Conservation (phyloP, 441 rosid genomes). For the Populus trichocarpa region DNA sequence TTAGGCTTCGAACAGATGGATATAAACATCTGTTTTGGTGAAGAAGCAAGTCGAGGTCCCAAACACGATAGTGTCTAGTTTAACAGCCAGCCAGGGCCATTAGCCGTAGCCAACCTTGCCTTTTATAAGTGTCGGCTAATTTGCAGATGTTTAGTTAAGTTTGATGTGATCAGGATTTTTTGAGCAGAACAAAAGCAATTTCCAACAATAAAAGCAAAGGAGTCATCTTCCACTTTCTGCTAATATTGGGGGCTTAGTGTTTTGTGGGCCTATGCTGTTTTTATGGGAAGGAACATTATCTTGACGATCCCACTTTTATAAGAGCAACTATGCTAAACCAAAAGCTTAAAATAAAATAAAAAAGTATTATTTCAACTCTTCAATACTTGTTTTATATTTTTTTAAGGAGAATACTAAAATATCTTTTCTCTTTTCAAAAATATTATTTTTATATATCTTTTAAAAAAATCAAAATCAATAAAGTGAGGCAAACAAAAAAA, state of each 20-base stretch:
- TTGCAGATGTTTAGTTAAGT: neutral
- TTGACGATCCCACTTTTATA: neutral
- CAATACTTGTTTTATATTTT: no score
- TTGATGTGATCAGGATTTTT: neutral
- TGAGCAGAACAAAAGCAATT: neutral
- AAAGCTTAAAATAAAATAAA: no score
- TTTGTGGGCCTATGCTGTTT: constrained; percentile 34
- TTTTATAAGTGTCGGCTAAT: neutral
- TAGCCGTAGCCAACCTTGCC: neutral
- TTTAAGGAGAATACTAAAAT: no score
- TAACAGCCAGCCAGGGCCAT: neutral
- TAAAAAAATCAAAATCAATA: no score
- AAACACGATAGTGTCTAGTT: neutral
- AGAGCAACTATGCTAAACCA: no score
- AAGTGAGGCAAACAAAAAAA: no score
- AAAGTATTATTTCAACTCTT: no score
- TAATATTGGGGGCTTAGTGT: constrained; percentile 25
- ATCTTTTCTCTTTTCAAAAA: no score
- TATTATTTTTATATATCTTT: no score
- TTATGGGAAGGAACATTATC: neutral
- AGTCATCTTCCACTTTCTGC: constrained; percentile 17
- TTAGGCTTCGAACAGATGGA: neutral
- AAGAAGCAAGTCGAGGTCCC: neutral
- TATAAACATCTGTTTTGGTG: neutral
- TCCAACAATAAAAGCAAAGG: constrained; percentile 3